These are phyloP conservation scores for Kodamaea arcana DNA, from an alignment of 1,139 yeast genomes.

Conservation along the genomic window DNA sequence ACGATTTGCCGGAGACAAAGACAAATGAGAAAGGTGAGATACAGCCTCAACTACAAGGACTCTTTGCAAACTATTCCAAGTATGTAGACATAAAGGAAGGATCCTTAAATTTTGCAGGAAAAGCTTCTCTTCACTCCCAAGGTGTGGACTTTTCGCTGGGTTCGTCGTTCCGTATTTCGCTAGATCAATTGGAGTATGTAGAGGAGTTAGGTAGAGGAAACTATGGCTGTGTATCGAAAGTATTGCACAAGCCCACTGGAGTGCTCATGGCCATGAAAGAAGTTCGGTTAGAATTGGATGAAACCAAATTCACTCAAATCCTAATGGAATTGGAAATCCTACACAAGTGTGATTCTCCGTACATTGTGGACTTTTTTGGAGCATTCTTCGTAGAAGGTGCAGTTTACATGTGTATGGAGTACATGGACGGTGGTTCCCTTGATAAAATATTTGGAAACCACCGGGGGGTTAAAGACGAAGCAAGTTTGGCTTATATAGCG, in stretches of 20 bases:
- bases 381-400: constrained; percentile 98
- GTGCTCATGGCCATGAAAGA: constrained; percentile 97
- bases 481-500: constrained; percentile 71
- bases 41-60: constrained; percentile 41
- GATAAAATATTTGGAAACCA: constrained; percentile 73
- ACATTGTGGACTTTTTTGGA: constrained; percentile 92
- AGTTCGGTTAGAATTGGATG: constrained; percentile 87
- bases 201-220: constrained; percentile 94
- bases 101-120: constrained; percentile 85
- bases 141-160: constrained; percentile 93
- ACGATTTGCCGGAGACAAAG: constrained; percentile 11
- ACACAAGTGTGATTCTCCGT: constrained; percentile 86
- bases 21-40: constrained; percentile 8
- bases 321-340: constrained; percentile 92
- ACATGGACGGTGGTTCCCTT: constrained; percentile 95
- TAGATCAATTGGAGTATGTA: constrained; percentile 77
- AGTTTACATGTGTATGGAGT: constrained; percentile 97
- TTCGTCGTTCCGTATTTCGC: constrained; percentile 76
- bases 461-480: constrained; percentile 77
- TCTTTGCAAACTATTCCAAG: constrained; percentile 79
- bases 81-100: constrained; percentile 92
- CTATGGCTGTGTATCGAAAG: constrained; percentile 92
- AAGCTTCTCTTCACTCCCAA: constrained; percentile 84
- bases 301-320: constrained; percentile 85
- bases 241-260: constrained; percentile 89